These are phyloP conservation scores for Monosporascus sp. DNA, from an alignment of 2,329 filamentous ascomycete genomes.

Conservation along the genomic window DNA sequence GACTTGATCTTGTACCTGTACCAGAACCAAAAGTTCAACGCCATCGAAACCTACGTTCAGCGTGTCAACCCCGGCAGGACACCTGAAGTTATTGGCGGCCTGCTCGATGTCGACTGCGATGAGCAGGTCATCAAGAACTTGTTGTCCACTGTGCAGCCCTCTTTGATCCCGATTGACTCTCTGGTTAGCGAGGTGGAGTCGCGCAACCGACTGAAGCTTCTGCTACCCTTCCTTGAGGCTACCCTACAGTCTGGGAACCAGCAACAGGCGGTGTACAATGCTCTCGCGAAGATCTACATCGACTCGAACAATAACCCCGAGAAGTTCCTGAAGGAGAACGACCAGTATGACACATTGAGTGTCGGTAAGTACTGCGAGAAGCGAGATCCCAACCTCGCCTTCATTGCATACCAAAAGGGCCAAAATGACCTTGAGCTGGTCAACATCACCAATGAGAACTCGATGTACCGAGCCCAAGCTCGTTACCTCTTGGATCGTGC, in stretches of 20 bases:
- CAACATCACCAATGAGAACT: constrained; percentile 97
- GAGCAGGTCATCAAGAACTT: constrained; percentile 94
- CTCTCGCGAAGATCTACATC: constrained; percentile 98
- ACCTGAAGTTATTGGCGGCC: constrained; percentile 85
- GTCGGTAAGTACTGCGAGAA: constrained; percentile 99
- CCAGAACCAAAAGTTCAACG: constrained; percentile 98
- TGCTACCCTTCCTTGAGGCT: constrained; percentile 92
- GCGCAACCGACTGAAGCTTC: constrained; percentile 89
- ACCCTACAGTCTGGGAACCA: constrained; percentile 86
- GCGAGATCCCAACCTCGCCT: constrained; percentile 91
- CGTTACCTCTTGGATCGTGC: constrained; percentile 89
- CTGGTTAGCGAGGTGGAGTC: constrained; percentile 93
- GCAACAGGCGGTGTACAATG: constrained; percentile 95
- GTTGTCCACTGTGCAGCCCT: constrained; percentile 75
- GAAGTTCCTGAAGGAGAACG: constrained; percentile 95
- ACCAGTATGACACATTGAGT: constrained; percentile 85
- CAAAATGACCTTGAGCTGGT: constrained; percentile 97
- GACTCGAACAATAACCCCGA: constrained; percentile 98
- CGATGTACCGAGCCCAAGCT: constrained; percentile 99
- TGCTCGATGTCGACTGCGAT: constrained; percentile 95
- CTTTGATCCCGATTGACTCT: constrained; percentile 87
- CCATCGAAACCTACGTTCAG: constrained; percentile 97
- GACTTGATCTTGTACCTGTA: constrained; percentile 95
- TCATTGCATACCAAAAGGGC: constrained; percentile 92
- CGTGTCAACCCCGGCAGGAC: constrained; percentile 89